Evolutionary conservation across 495 filamentous ascomycete genomes (phyloP), one percentile per base, ranked within the genome.

Genomic region (Parmelia sp.): DNA sequence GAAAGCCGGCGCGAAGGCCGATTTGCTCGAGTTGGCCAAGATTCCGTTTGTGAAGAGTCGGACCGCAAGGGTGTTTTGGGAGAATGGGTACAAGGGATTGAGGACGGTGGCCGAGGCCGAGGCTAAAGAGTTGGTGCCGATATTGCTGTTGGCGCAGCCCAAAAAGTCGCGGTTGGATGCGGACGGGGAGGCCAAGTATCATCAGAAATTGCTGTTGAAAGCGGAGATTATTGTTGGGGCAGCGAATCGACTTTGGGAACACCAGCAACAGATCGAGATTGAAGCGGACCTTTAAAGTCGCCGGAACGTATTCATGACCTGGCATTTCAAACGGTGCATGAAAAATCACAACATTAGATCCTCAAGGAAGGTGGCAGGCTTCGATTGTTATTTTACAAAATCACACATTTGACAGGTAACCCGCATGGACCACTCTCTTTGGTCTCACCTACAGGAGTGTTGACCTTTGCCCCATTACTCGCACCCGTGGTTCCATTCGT

Each of bases 1-100:
- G 7, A 88, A 86, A 72, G 86, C 88, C 0, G 90, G 90, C 4
- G 89, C 89, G 6, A 83, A 82, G 47, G 84, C 88, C 0, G 90
- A 93, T 69, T 77, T 92, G 27, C 75, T 92, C 31, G 86, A 86
- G 33, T 79, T 92, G 68, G 82, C 89, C 0, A 84, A 90, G 74
- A 83, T 93, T 23, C 88, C 87, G 0, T 91, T 83, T 65, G 82
- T 93, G 51, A 92, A 94, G 72, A 89, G 87, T 65, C 84, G 84
- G 63, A 92, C 89, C 0, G 90, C 90, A 59, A 76, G 89, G 8
- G 74, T 90, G 6, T 87, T 94, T 61, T 84, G 88, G 75, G 90
- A 92, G 44, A 91, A 88, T 74, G 90, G 90, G 0, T 85, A 88
- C 69, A 85, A 82, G 66, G 87, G 82, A 27, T 74, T 92, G 57